Percentiles rank a stretch among this genome's conserved stretches.
These are phyloP conservation scores for Pseudofabraea citricarpa DNA, from an alignment of 2,329 filamentous ascomycete species.

Conservation along the genomic window DNA sequence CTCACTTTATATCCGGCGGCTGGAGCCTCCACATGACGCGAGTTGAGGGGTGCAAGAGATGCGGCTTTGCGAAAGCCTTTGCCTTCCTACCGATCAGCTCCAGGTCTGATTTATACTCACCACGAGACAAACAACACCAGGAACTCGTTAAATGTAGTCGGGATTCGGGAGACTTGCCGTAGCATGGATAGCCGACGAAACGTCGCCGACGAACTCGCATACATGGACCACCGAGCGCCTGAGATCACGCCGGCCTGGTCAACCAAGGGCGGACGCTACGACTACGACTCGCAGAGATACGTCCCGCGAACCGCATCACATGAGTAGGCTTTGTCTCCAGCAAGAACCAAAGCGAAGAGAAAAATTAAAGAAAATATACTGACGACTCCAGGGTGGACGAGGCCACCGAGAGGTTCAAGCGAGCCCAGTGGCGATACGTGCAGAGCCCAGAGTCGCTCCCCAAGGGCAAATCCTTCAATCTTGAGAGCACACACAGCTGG, in stretches of 20 bases:
- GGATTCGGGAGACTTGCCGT: too few relatives aligned
- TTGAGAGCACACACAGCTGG: neutral
- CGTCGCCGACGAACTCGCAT: neutral
- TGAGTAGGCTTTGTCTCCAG: too few relatives aligned
- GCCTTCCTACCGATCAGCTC: too few relatives aligned
- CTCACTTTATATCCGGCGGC: too few relatives aligned
- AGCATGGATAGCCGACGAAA: neutral
- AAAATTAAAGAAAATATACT: too few relatives aligned
- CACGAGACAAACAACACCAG: too few relatives aligned
- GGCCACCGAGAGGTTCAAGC: neutral
- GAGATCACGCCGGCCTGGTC: neutral
- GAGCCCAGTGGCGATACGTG: neutral
- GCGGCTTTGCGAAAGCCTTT: too few relatives aligned
- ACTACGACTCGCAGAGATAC: neutral
- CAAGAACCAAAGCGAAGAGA: too few relatives aligned
- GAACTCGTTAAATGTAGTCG: too few relatives aligned
- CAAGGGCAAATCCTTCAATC: neutral
- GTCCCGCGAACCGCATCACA: neutral
- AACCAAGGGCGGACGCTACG: neutral
- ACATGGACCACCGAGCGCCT: neutral
- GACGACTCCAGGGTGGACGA: neutral
- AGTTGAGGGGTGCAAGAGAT: too few relatives aligned
- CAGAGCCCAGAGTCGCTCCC: neutral
- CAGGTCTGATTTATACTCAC: too few relatives aligned
- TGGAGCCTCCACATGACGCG: too few relatives aligned